phyloP scores from a whole-genome alignment of 192 early-diverging fungal species.

The Coemansia nantahalensis region DNA sequence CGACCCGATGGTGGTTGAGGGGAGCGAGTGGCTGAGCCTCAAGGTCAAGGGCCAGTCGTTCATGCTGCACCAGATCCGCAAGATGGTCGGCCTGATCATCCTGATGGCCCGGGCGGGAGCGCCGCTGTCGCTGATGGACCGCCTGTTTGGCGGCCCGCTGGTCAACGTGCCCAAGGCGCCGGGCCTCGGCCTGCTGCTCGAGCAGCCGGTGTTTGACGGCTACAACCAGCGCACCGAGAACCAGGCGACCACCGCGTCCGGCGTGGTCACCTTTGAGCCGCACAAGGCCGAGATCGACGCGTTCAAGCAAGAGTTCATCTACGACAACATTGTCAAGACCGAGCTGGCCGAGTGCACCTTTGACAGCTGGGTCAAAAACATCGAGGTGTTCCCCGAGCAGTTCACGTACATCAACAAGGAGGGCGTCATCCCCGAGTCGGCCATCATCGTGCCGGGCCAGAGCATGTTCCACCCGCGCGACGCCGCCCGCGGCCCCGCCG shows the following conservation, averaged over 20 bases:
- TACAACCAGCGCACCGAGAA: constrained; percentile 57
- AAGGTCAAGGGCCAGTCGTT: constrained; percentile 96
- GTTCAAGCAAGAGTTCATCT: constrained; percentile 91
- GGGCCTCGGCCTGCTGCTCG: constrained; percentile 83
- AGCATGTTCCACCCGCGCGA: constrained; percentile 1
- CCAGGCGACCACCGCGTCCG: constrained; percentile 23
- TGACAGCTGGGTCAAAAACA: constrained; percentile 46
- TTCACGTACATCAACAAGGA: constrained; percentile 48
- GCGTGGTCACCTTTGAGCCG: constrained; percentile 57
- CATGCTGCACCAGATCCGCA: constrained; percentile 99
- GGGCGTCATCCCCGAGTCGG: constrained; percentile 49
- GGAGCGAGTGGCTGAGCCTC: constrained; percentile 86
- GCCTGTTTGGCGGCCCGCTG: constrained; percentile 61
- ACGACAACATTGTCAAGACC: constrained; percentile 70
- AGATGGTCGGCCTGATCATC: constrained; percentile 94
- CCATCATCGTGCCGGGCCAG: constrained; percentile 32
- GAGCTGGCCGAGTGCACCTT: constrained; percentile 67
- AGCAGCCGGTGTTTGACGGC: constrained; percentile 67
- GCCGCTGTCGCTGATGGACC: constrained; percentile 63
- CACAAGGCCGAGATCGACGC: constrained; percentile 69
- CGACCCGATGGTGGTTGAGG: constrained; percentile 66
- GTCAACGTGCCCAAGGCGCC: constrained; percentile 99
- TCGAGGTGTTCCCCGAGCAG: constrained; percentile 48
- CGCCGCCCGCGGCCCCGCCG: neutral
- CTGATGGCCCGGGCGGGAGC: constrained; percentile 75